Evolutionary conservation across 2,329 filamentous ascomycete genomes (phyloP).

Genomic region (Chaetomium sp.): DNA sequence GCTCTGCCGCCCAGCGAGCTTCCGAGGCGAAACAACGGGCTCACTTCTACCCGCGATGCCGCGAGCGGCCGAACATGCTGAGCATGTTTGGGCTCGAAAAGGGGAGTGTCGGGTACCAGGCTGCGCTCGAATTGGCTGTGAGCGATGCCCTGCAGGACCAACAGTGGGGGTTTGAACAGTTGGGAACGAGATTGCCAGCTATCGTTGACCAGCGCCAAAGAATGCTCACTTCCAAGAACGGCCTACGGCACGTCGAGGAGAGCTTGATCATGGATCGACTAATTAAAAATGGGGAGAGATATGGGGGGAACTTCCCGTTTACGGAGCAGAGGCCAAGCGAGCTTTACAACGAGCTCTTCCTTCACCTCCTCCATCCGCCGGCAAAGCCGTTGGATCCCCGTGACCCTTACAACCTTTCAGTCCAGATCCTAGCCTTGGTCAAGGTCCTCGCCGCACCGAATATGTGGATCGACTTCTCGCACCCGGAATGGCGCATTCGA

Average conservation of each 20-base stretch:
- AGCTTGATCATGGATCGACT: conserved; percentile 53
- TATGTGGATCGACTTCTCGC: conserved; percentile 68
- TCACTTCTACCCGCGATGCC: conserved; percentile 53
- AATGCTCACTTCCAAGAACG: conserved; percentile 47
- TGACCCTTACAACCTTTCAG: conserved; percentile 57
- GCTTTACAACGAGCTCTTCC: conserved; percentile 57
- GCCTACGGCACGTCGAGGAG: conserved; percentile 52
- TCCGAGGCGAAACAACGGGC: conserved; percentile 42
- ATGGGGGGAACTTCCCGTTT: conserved; percentile 47
- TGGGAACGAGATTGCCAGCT: conserved; percentile 48
- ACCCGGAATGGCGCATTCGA: conserved; percentile 68
- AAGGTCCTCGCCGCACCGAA: conserved; percentile 58
- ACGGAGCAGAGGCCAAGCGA: conserved; percentile 46
- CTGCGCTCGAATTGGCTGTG: conserved; percentile 59
- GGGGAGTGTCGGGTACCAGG: conserved; percentile 62
- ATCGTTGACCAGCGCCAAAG: conserved; percentile 53
- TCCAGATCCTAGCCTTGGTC: conserved; percentile 63
- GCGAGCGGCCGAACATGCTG: conserved; percentile 63
- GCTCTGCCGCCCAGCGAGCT: conserved; percentile 37
- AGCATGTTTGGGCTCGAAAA: conserved; percentile 66
- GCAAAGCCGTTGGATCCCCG: conserved; percentile 49
- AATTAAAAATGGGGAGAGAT: conserved; percentile 48
- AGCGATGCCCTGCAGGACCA: conserved; percentile 59
- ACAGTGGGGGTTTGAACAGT: conserved; percentile 52
- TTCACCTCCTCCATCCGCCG: conserved; percentile 51